Evolutionary conservation across 495 filamentous ascomycete species (phyloP), one percentile per base, ranked within the genome.

Genomic region (Neurospora cerealis): DNA sequence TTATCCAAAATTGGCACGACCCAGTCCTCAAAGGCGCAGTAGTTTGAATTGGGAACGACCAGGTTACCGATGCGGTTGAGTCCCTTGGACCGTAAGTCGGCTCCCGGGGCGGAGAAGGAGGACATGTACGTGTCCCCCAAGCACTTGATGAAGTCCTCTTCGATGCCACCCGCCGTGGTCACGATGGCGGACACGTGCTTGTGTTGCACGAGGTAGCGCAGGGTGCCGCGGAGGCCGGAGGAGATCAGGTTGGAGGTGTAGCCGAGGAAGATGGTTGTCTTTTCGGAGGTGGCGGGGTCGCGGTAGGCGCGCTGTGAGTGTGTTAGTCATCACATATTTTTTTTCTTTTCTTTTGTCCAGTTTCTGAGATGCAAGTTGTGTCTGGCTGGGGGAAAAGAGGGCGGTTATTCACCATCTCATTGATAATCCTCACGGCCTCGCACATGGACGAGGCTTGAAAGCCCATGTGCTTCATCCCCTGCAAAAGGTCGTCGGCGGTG

Each of bases 61-160:
- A 99, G 86, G 76, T 98, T 98, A 70, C 96, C 96, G 75, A 98
- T 98, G 17, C 96, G 89, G 80, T 99, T 98, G 71, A 98, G 86
- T 1, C 96, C 96, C 78, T 93, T 91, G 24, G 87, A 84, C 19
- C 96, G 91, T 2, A 98, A 87, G 19, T 88, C 87, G 28, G 92
- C 89, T 4, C 96, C 96, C 0, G 86, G 81, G 0, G 92, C 89
- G 69, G 83, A 85, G 84, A 98, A 98, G 10, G 91, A 89, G 39
- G 93, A 95, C 75, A 98, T 88, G 79, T 98, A 98, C 11, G 96
- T 99, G 24, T 92, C 91, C 5, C 90, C 96, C 1, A 98, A 89
- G 76, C 96, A 98, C 83, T 99, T 99, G 86, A 98, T 98, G 62
- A 99, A 87, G 80, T 98, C 96, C 81, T 99, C 96, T 81, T 99